Conservation (phyloP, 1,284 basidiomycete species). For the Amanita bisporigera region DNA sequence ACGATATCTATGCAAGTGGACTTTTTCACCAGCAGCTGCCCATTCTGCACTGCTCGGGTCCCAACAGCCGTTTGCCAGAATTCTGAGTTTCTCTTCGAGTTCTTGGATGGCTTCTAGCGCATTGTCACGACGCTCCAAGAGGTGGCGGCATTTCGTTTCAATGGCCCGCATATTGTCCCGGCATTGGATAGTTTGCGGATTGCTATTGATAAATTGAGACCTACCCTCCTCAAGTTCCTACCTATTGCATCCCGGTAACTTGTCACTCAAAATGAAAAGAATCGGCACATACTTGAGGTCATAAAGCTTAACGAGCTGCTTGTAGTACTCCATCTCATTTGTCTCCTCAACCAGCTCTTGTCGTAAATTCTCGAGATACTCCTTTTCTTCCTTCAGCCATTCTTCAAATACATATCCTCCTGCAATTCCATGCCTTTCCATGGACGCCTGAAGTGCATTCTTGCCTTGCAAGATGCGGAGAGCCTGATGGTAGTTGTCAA, state of each 20-base stretch:
- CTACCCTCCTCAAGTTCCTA: background rate
- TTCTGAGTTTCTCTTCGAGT: background rate
- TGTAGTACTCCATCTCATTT: constrained; percentile 36
- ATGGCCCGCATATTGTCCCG: background rate
- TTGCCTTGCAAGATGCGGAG: constrained; percentile 25
- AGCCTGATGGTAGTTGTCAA: constrained; percentile 38
- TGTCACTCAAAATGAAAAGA: background rate
- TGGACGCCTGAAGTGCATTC: constrained; percentile 18
- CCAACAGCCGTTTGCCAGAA: background rate
- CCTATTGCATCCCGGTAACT: background rate
- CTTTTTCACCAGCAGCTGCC: background rate
- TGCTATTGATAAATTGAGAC: background rate
- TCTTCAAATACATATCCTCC: constrained; percentile 16
- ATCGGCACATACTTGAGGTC: constrained; percentile 20
- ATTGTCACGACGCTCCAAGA: background rate
- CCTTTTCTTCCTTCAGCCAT: constrained; percentile 29
- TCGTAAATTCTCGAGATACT: constrained; percentile 23
- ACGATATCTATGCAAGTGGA: background rate
- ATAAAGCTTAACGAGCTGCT: constrained; percentile 24
- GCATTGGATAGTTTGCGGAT: background rate
- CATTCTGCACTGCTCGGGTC: background rate
- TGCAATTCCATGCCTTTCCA: constrained; percentile 22
- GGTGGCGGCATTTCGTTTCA: background rate
- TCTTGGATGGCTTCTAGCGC: background rate
- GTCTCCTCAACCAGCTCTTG: constrained; percentile 34